Evolutionary conservation across 352 stramenopile species (phyloP), one percentile per base, ranked within the genome.

Genomic region (Phytophthora cactorum): DNA sequence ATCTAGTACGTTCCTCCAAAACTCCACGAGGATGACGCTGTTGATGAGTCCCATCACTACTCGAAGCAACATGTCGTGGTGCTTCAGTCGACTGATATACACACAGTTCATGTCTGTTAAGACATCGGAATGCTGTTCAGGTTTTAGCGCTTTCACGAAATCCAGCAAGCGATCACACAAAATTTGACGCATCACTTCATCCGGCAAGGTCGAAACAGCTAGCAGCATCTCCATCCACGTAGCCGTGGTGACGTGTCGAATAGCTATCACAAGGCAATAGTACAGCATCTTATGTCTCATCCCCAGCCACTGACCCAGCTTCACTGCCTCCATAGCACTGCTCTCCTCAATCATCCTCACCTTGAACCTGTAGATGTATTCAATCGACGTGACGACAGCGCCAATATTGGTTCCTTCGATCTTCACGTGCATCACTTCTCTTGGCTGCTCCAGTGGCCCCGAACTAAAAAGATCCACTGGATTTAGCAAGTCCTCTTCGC

Each of bases 311-410:
- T 74, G 61, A 17, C 73, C 85, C 3, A 93, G 68, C 14, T 68
- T 74, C 25, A 75, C 64, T 9, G 84, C 74, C 4, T 78, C 51
- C 53, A 71, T 59, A 0, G 79, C 81, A 31, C 70, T 79, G 17
- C 17, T 45, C 8, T 75, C 67, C 28, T 77, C 38, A 0, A 84
- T 49, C 3, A 84, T 66, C 8, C 72, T 65, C 15, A 80, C 66
- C 14, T 77, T 68, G 43, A 76, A 68, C 3, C 74, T 73, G 64
- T 90, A 87, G 25, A 89, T 59, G 49, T 85, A 93, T 61, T 93
- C 84, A 11, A 93, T 59, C 1, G 73, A 44, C 2, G 71, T 73
- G n/a, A 84, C 85, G 1, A 88, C 45, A 1, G 78, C 79, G 38
- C 63, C 74, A n/a, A 82, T 50, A 22, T 66, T 74, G 1, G 78